Base-by-base conservation (phyloP, 2,329 filamentous ascomycete genomes). In the Hypomyces rosellus region DNA sequence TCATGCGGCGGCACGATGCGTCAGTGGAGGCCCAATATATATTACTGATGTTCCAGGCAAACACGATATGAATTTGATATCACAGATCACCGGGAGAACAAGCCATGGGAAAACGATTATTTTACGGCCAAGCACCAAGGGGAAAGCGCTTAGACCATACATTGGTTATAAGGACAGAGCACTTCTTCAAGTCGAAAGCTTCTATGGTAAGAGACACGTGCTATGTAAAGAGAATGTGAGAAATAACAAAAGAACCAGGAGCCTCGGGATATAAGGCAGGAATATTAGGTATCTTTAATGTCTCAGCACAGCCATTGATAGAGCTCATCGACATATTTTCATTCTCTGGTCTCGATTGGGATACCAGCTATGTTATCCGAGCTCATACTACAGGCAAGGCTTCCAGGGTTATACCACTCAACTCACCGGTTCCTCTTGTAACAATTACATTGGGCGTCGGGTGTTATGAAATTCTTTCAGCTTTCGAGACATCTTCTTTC, bases 1-100 rank as follows among this genome's bases (percentile, higher is more conserved):
- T 63, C 93, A 99, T 59, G 93, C 89, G 4, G 92, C 93, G 1
- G 91, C 90, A 2, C 80, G 93, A 43, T 95, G 89, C 65, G 75
- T 99, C 9, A 91, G 86, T 44, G 93, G 93, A 8, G 93, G 93
- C 0, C 93, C 92, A 0, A 86, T 99, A 38, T 96, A 95, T 61
- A 91, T 99, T 64, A 97, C 92, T 0, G 93, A 99, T 66, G 79
- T 83, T 1, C 92, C 92, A 0, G 91, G 89, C 0, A 71, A 88
- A 53, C 89, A 97, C 65, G 78, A 96, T 61, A 61, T 90, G 30
- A 69, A 76, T 5, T 68, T 99, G 14, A 86, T 99, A 53, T 69
- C 76, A 25, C 85, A 95, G 64, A 91, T 97, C 77, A 90, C 87
- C 0, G 91, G 86, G 0, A 72, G 76, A 11, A 93, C 88, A 0